These are phyloP conservation scores for Penicillium sp. DNA, from an alignment of 2,329 filamentous ascomycete species.

Conservation along the genomic window DNA sequence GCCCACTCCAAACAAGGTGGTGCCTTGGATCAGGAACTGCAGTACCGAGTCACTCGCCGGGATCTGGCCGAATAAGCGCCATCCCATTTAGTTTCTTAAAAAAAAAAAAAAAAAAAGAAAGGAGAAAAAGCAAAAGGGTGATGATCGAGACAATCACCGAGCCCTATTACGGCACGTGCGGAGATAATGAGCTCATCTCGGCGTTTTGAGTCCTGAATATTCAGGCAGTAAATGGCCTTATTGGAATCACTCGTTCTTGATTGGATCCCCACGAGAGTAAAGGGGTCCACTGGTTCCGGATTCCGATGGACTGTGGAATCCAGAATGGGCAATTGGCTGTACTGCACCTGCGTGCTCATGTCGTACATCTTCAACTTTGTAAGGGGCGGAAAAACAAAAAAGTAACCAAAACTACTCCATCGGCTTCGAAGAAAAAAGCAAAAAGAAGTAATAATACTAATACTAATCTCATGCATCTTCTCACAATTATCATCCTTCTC, in stretches of 20 bases:
- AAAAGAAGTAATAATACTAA: not conserved
- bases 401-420: no score
- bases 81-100: not conserved
- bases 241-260: conserved; percentile 1
- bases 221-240: conserved; percentile 8
- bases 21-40: not conserved
- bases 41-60: not conserved
- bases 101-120: not conserved
- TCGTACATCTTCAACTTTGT: not conserved
- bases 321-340: not conserved
- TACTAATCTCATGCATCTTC: not conserved
- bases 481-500: not conserved
- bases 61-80: not conserved
- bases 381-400: no score
- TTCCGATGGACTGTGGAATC: conserved; percentile 11
- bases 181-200: conserved; percentile 20
- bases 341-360: not conserved
- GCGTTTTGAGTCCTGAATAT: conserved; percentile 1
- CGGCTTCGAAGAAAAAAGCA: no score
- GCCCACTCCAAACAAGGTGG: not conserved
- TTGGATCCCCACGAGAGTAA: conserved; percentile 2
- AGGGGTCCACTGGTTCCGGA: conserved; percentile 13
- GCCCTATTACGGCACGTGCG: conserved; percentile 25
- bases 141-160: conserved; percentile 9
- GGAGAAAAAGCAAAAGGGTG: not conserved